These are phyloP conservation scores for Samsoniella hepiali DNA, from an alignment of 2,329 filamentous ascomycete genomes.

Conservation along the genomic window DNA sequence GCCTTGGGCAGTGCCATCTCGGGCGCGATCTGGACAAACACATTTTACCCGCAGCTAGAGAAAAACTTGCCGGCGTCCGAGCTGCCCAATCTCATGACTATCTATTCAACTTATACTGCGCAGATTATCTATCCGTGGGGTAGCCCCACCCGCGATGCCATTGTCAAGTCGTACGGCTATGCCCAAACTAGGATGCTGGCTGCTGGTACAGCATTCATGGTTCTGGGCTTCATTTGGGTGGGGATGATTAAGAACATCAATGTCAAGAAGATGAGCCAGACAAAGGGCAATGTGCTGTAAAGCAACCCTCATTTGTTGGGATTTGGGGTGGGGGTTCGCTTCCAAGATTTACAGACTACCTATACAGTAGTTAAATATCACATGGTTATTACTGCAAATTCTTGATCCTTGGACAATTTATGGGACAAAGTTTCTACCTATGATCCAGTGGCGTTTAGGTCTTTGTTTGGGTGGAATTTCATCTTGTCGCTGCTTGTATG, in stretches of 20 bases:
- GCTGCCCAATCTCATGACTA: slow-evolving; percentile 37
- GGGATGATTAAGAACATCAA: slow-evolving; percentile 48
- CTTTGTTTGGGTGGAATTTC: too few relatives aligned
- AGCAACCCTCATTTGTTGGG: background rate
- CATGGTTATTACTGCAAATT: too few relatives aligned
- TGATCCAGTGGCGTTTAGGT: too few relatives aligned
- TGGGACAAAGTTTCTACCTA: too few relatives aligned
- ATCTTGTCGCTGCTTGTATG: too few relatives aligned
- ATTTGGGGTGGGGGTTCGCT: too few relatives aligned
- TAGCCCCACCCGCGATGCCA: slow-evolving; percentile 42
- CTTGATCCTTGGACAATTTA: too few relatives aligned
- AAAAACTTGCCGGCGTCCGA: slow-evolving; percentile 44
- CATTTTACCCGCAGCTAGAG: slow-evolving; percentile 39
- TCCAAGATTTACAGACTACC: too few relatives aligned
- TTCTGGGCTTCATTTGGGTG: slow-evolving; percentile 33
- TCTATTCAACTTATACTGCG: slow-evolving; percentile 50
- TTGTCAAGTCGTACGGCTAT: slow-evolving; percentile 54
- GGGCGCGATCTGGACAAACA: slow-evolving; percentile 26
- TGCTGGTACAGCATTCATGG: slow-evolving; percentile 30
- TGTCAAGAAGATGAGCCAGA: slow-evolving; percentile 36
- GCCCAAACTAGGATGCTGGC: slow-evolving; percentile 45
- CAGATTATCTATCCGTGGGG: slow-evolving; percentile 49
- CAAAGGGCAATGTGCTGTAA: slow-evolving; percentile 6
- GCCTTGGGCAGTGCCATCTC: slow-evolving; percentile 25
- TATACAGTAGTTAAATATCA: too few relatives aligned